Conservation (phyloP, 306 rosid genomes). For the Crataegus laevigata region DNA sequence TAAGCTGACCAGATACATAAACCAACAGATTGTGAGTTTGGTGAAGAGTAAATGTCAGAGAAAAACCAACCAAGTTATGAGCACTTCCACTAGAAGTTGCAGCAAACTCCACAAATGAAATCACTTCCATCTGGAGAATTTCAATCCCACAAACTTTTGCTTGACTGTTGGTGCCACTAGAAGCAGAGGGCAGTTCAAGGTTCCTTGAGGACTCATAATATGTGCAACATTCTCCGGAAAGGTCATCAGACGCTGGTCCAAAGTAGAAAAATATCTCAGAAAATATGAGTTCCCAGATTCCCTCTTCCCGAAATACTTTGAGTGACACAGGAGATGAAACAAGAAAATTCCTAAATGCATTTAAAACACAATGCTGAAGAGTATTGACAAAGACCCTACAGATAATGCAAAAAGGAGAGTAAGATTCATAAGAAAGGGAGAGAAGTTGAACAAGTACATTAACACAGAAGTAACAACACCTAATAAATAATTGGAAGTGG, state of each 20-base stretch:
- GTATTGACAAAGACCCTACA: slow-evolving; percentile 65
- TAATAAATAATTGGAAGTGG: not conserved
- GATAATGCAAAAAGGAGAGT: slow-evolving; percentile 3
- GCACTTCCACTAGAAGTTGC: slow-evolving; percentile 61
- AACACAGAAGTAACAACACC: not conserved
- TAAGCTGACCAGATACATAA: slow-evolving; percentile 9
- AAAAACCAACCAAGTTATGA: slow-evolving; percentile 63
- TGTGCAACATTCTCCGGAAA: slow-evolving; percentile 31
- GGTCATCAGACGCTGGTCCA: slow-evolving; percentile 44
- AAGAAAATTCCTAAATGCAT: slow-evolving; percentile 62
- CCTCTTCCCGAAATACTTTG: slow-evolving; percentile 68
- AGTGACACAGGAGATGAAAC: slow-evolving; percentile 53
- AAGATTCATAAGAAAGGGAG: slow-evolving; percentile 10
- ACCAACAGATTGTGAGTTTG: slow-evolving; percentile 7
- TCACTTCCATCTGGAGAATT: slow-evolving; percentile 60
- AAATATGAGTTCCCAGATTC: slow-evolving; percentile 89
- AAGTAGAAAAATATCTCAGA: slow-evolving; percentile 84
- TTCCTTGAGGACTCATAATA: slow-evolving; percentile 24
- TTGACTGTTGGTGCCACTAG: slow-evolving; percentile 27
- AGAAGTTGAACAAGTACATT: slow-evolving; percentile 6
- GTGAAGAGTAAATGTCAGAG: not conserved
- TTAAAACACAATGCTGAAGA: slow-evolving; percentile 62
- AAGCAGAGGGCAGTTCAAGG: slow-evolving; percentile 38
- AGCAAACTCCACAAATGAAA: slow-evolving; percentile 78
- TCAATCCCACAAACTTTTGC: slow-evolving; percentile 45